A percentile compares a stretch with the other conserved stretches of the same genome.
Conservation (phyloP, 163 green algal genomes). For the Scenedesmus sp. region DNA sequence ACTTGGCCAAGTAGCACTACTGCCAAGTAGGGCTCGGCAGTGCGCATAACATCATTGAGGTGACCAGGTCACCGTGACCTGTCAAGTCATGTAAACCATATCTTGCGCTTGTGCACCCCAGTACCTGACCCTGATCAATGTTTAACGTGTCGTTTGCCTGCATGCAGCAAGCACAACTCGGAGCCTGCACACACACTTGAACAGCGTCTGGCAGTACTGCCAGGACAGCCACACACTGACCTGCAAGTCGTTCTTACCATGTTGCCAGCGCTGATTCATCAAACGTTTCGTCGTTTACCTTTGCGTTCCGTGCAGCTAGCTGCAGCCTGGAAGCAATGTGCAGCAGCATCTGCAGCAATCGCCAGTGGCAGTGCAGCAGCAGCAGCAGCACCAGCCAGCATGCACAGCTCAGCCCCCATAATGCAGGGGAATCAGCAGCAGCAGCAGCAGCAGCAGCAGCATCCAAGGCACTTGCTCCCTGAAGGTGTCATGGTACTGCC, state of each 20-base stretch:
- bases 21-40: background rate
- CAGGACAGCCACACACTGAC: background rate
- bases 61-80: no score
- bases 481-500: constrained; percentile 44
- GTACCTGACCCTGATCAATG: no score
- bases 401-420: background rate
- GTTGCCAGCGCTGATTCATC: background rate
- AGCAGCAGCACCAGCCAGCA: background rate
- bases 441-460: background rate
- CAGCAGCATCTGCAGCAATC: background rate
- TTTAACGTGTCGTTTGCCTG: no score
- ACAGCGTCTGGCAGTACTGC: background rate
- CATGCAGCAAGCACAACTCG: background rate
- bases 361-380: background rate
- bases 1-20: no score
- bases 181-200: background rate
- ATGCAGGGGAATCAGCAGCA: background rate
- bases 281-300: background rate
- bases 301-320: background rate
- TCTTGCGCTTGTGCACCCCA: no score
- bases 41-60: background rate
- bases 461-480: background rate
- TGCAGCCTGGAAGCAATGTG: background rate
- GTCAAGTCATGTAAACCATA: no score
- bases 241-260: background rate